phyloP scores from a whole-genome alignment of 1,284 basidiomycete genomes.

The Ustilago crameri region DNA sequence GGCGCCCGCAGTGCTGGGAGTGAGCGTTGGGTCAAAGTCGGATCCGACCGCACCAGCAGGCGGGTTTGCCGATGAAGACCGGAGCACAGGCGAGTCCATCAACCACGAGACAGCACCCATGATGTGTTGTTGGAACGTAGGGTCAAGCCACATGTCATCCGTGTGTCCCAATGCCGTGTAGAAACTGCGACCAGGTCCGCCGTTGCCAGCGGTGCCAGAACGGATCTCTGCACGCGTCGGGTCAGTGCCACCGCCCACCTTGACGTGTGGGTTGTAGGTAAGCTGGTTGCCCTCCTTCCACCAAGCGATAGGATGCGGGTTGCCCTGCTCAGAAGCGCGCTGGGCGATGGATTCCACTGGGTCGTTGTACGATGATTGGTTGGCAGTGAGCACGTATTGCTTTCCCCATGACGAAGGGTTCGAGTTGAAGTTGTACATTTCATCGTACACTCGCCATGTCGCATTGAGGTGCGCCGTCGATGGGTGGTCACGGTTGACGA shows the following conservation, averaged over 20 bases:
- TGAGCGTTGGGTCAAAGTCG: constrained; percentile 14
- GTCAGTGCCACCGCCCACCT: constrained; percentile 53
- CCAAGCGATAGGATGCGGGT: constrained; percentile 60
- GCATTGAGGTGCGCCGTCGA: constrained; percentile 44
- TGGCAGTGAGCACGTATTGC: constrained; percentile 52
- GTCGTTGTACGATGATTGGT: constrained; percentile 46
- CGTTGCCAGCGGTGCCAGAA: constrained; percentile 39
- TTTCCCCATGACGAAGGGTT: constrained; percentile 46
- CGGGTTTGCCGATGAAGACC: constrained; percentile 21
- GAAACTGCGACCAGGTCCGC: constrained; percentile 52
- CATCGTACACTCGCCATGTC: constrained; percentile 55
- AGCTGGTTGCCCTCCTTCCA: constrained; percentile 57
- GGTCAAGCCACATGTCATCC: constrained; percentile 47
- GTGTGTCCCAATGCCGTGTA: constrained; percentile 59
- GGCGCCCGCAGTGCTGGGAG: neutral
- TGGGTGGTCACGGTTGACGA: constrained; percentile 52
- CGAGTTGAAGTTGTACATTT: constrained; percentile 60
- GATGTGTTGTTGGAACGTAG: constrained; percentile 50
- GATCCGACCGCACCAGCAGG: constrained; percentile 24
- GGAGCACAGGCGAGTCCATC: constrained; percentile 46
- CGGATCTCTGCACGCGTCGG: constrained; percentile 44
- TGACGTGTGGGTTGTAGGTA: constrained; percentile 33
- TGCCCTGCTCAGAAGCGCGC: constrained; percentile 41
- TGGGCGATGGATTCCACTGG: constrained; percentile 36
- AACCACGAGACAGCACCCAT: constrained; percentile 56